Conservation (phyloP, 257 asterid species). For the Gynochthodes officinalis region DNA sequence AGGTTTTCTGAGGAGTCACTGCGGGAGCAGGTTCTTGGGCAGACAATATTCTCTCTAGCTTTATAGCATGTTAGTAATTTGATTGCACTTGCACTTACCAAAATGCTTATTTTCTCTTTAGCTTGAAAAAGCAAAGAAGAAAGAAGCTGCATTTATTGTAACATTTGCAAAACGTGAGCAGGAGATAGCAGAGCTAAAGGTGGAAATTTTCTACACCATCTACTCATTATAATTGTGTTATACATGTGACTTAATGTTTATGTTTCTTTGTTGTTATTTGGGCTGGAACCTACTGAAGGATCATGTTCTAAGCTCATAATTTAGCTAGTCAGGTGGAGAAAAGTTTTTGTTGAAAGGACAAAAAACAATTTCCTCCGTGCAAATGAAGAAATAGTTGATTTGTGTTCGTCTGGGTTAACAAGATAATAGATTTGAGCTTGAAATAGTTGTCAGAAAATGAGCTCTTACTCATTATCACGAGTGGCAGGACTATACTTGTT, state of each 20-base stretch:
- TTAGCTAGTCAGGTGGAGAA: neutral
- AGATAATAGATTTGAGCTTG: neutral
- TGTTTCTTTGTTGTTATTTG: neutral
- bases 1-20: constrained; percentile 87
- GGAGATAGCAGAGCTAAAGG: constrained; percentile 99
- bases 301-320: neutral
- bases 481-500: neutral
- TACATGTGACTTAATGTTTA: neutral
- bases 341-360: neutral
- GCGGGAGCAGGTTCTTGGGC: constrained; percentile 75
- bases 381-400: neutral
- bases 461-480: neutral
- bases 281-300: neutral
- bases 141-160: constrained; percentile 95
- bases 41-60: neutral
- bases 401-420: neutral
- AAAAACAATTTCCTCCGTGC: neutral
- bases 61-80: neutral
- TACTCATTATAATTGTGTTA: neutral
- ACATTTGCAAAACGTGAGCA: constrained; percentile 99
- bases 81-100: neutral
- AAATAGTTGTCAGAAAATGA: neutral
- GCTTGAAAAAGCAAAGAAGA: constrained; percentile 94
- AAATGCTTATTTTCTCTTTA: constrained; percentile 26
- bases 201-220: constrained; percentile 21